phyloP scores from a whole-genome alignment of 345 rosid genomes.

The Euclidium syriacum region DNA sequence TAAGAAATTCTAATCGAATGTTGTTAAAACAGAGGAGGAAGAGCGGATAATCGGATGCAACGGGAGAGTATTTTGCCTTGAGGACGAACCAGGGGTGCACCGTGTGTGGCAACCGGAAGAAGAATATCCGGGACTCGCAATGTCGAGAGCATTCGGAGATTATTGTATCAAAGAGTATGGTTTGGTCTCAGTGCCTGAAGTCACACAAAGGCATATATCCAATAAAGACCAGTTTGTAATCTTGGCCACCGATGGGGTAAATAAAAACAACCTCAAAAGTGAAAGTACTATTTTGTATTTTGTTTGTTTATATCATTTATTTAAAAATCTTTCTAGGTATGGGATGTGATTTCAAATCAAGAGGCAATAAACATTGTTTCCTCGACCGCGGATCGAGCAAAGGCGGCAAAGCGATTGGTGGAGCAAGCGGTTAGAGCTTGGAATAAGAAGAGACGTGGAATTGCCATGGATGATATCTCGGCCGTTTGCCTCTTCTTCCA shows the following conservation, averaged over 20 bases:
- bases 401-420: constrained; percentile 70
- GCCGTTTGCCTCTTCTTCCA: constrained; percentile 87
- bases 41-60: constrained; percentile 64
- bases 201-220: constrained; percentile 61
- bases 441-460: constrained; percentile 68
- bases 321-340: constrained; percentile 38
- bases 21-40: constrained; percentile 60
- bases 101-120: constrained; percentile 82
- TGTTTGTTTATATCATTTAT: not conserved
- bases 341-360: constrained; percentile 90
- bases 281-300: too few species aligned
- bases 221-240: constrained; percentile 69
- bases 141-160: constrained; percentile 98
- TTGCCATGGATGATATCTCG: constrained; percentile 89
- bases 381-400: constrained; percentile 44
- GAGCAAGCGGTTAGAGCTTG: constrained; percentile 59
- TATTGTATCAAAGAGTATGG: constrained; percentile 74
- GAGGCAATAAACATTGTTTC: constrained; percentile 78
- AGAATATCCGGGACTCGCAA: constrained; percentile 84
- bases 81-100: constrained; percentile 90
- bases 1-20: not conserved
- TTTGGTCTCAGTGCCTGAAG: constrained; percentile 75
- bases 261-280: not conserved
- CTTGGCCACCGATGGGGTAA: constrained; percentile 91
- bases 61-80: constrained; percentile 69